Percentiles rank a stretch among this genome's conserved stretches.
Conservation (phyloP, 768 basidiomycete genomes). For the Lentinula edodes region DNA sequence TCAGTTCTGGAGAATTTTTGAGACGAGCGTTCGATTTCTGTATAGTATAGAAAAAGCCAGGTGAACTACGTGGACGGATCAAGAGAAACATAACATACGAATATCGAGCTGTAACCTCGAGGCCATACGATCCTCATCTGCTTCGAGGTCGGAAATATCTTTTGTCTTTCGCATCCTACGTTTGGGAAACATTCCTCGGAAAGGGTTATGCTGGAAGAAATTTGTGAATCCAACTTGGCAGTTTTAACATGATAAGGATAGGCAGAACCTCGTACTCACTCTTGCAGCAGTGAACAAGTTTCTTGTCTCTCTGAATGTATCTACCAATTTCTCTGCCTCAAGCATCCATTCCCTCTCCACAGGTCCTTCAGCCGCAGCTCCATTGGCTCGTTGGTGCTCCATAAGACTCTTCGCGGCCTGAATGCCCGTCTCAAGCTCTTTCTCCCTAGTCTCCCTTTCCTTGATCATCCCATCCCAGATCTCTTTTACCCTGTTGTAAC, state of each 20-base stretch:
- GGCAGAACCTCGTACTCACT: conserved; percentile 41
- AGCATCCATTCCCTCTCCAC: conserved; percentile 66
- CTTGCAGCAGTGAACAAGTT: conserved; percentile 75
- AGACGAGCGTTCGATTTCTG: conserved; percentile 54
- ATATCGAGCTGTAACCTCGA: conserved; percentile 72
- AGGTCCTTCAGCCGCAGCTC: background rate
- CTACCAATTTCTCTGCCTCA: conserved; percentile 81
- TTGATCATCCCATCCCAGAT: conserved; percentile 50
- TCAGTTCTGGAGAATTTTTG: conserved; percentile 42
- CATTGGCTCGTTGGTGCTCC: background rate
- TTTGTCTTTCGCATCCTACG: conserved; percentile 26
- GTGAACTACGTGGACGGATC: background rate
- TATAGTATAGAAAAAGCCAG: background rate
- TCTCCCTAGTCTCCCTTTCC: conserved; percentile 21
- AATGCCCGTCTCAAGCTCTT: conserved; percentile 16
- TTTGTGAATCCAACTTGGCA: no score
- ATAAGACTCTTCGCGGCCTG: conserved; percentile 26
- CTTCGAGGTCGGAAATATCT: conserved; percentile 34
- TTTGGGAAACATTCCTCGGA: conserved; percentile 66
- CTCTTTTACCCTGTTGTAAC: conserved; percentile 55
- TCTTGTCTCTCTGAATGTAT: conserved; percentile 84
- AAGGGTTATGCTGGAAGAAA: conserved; percentile 39
- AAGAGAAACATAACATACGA: conserved; percentile 35
- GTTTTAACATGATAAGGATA: no score
- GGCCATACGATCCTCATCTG: conserved; percentile 67